phyloP scores from a whole-genome alignment of 257 asterid species.

The Fraxinus excelsior region DNA sequence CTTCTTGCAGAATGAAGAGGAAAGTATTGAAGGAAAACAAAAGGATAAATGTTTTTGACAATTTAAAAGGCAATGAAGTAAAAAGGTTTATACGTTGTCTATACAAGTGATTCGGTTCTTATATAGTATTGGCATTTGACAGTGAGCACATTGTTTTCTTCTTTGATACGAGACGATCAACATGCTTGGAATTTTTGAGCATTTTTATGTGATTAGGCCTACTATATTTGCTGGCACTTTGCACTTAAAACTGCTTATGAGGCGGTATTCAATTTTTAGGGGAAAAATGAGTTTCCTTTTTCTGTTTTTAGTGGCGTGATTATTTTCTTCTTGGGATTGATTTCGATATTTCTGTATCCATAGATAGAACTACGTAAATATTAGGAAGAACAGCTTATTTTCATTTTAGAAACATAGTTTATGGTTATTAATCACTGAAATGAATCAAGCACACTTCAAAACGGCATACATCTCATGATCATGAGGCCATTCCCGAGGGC shows the following conservation, averaged over 20 bases:
- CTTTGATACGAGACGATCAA: neutral
- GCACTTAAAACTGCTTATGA: no score
- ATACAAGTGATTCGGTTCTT: neutral
- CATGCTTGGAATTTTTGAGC: neutral
- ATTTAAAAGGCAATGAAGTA: conserved; percentile 19
- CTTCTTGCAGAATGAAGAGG: conserved; percentile 22
- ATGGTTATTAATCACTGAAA: neutral
- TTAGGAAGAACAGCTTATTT: no score
- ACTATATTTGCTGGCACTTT: neutral
- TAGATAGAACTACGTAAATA: no score
- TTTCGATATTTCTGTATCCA: no score
- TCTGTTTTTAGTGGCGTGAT: no score
- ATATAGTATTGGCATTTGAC: neutral
- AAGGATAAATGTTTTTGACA: conserved; percentile 26
- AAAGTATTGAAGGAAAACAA: conserved; percentile 19
- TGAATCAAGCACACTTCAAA: neutral
- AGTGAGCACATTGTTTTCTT: neutral
- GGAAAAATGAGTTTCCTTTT: no score
- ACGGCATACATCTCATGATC: no score
- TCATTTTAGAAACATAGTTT: neutral
- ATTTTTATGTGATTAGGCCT: neutral
- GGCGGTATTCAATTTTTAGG: no score
- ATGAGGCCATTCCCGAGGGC: no score
- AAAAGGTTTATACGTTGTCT: neutral
- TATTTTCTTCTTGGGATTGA: no score